Base-by-base conservation (phyloP, 2,329 filamentous ascomycete species). In the Chaetomiaceae sp. region DNA sequence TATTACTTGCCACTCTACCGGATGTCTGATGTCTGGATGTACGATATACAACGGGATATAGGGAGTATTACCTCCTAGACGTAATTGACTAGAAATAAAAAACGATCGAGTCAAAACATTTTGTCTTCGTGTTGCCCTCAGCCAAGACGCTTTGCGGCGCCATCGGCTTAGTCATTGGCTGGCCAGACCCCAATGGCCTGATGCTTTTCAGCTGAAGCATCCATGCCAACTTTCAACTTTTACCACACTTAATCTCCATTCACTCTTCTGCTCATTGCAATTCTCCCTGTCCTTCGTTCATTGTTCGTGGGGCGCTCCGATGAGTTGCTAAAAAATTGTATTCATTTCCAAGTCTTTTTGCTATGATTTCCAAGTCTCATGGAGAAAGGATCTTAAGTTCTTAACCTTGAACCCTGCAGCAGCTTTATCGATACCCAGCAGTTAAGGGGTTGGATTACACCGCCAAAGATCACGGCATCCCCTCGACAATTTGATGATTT, bases 151-250 rank as follows among this genome's bases (percentile, higher is more conserved):
- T 37, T 36, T 23, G 5, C 41, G 36, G 14, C 38, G 37, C 36
- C 45, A 42, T 46, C 42, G n/a, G 54, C 49, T 53, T 50, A 46
- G 54, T 53, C 49, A 56, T 53, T 56, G 49, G 50, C 41, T 50
- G 41, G 48, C 48, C 45, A 52, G 38, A 40, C 34, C 45, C n/a
- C 44, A 27, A 53, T 48, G 32, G 44, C 10, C 51, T 37, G 43
- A 47, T 41, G 34, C 27, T 16, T 21, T 42, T 32, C 41, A 47
- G 48, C 53, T 48, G 50, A 52, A 49, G 36, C 6, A 20, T 44
- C 23, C 23, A 37, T 4, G 33, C 34, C 29, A n/a, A 23, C 16
- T 33, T 46, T 46, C 29, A 11, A 18, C 33, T 18, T 9, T 32
- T 11, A n/a, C 14, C 25, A 25, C 13, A 21, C 30, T 48, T 30